phyloP scores from a whole-genome alignment of 768 basidiomycete genomes.

The Vishniacozyma victoriae region DNA sequence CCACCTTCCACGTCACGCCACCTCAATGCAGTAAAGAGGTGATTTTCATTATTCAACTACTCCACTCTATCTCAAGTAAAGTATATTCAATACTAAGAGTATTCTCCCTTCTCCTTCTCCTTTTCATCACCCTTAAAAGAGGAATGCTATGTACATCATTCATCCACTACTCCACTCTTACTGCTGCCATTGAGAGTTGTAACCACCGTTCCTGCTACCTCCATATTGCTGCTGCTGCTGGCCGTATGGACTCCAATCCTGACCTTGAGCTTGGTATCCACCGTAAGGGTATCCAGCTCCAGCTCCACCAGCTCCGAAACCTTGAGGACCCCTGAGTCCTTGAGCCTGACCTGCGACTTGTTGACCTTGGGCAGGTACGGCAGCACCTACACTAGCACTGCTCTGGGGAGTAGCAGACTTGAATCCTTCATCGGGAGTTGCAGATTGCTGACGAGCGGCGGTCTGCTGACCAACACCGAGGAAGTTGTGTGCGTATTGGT shows the following conservation, averaged over 20 bases:
- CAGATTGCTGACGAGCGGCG: slow-evolving; percentile 14
- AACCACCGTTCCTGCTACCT: slow-evolving; percentile 30
- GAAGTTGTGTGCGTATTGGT: no score
- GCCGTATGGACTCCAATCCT: slow-evolving; percentile 41
- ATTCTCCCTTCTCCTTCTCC: no score
- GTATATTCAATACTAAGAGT: no score
- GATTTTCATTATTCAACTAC: no score
- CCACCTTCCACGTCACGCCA: slow-evolving; percentile 2
- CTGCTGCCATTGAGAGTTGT: slow-evolving; percentile 36
- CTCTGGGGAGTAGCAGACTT: slow-evolving; percentile 13
- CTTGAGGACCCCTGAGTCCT: background rate
- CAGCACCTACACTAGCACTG: background rate
- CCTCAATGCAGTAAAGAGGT: no score
- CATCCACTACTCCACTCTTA: no score
- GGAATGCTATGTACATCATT: no score
- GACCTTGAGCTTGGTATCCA: slow-evolving; percentile 20
- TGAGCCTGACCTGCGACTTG: slow-evolving; percentile 6
- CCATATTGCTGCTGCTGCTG: no score
- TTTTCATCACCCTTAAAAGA: no score
- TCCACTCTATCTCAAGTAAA: no score
- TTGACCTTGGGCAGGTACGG: slow-evolving; percentile 4
- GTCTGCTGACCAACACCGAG: slow-evolving; percentile 18
- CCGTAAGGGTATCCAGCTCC: slow-evolving; percentile 26
- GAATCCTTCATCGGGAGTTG: slow-evolving; percentile 32
- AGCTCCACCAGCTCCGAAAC: slow-evolving; percentile 11